Conservation (phyloP, 2,329 filamentous ascomycete genomes). For the Aureobasidium sp. region DNA sequence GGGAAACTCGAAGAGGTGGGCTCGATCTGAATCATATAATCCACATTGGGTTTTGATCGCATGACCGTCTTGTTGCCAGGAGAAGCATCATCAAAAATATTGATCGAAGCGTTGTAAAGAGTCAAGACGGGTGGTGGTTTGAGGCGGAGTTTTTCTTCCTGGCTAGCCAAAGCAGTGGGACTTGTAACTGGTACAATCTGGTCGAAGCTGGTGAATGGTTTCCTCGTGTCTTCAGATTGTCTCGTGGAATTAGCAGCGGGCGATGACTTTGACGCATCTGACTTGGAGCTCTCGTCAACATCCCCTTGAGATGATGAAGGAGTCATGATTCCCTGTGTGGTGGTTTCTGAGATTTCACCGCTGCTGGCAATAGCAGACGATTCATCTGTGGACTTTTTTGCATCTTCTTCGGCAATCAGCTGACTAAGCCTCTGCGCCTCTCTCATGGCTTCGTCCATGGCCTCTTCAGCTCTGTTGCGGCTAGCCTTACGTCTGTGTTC, state of each 20-base stretch:
- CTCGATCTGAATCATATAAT: slow-evolving; percentile 90
- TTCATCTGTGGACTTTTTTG: slow-evolving; percentile 26
- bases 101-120: slow-evolving; percentile 73
- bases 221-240: not conserved
- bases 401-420: slow-evolving; percentile 72
- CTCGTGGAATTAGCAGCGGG: not conserved
- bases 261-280: not conserved
- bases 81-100: slow-evolving; percentile 70
- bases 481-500: slow-evolving; percentile 63
- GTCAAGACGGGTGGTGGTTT: slow-evolving; percentile 51
- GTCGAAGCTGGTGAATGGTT: slow-evolving; percentile 68
- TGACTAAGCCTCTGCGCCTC: slow-evolving; percentile 78
- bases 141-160: slow-evolving; percentile 32
- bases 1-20: slow-evolving; percentile 66
- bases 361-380: slow-evolving; percentile 22
- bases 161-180: slow-evolving; percentile 40
- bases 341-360: slow-evolving; percentile 41
- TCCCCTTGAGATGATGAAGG: slow-evolving; percentile 42
- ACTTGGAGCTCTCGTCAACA: slow-evolving; percentile 14
- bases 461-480: slow-evolving; percentile 62
- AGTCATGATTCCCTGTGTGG: slow-evolving; percentile 41
- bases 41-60: slow-evolving; percentile 67
- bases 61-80: slow-evolving; percentile 57
- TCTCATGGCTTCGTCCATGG: slow-evolving; percentile 78
- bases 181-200: slow-evolving; percentile 57